Evolutionary conservation across 768 basidiomycete species (phyloP), one percentile per base, ranked within the genome.

Genomic region (Lactarius indigo): DNA sequence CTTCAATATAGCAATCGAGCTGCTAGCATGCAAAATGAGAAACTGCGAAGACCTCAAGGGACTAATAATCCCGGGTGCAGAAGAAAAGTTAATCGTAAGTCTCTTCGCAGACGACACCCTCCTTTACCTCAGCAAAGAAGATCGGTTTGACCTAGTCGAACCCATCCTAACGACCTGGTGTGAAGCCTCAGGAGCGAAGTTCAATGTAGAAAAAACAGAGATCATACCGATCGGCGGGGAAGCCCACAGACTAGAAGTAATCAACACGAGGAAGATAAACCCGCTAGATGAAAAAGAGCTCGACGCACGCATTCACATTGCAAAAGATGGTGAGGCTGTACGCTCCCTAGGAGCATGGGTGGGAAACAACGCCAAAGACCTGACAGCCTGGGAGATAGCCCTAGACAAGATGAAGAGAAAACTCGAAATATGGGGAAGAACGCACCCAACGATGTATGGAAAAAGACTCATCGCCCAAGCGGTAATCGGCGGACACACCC

Each of bases 191-290:
- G 70, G 75, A 0, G 81, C 81, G 0, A 78, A 77, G 42, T 83
- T 83, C 68, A 84, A 83, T 60, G 63, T 71, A 0, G 56, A 61
- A 0, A 84, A 84, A 68, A 83, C 81, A 0, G 75, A 78, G 39
- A 67, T 80, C 0, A 72, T 82, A 1, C 79, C 78, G 0, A 70
- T 80, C 0, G 79, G 81, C 0, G 41, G 64, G 1, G 39, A 37
- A 2, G 35, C 35, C 5, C 75, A 70, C 69, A 60, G 76, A 26
- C 1, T 0, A 1, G 1, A 4, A 0, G 20, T 63, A 2, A 0
- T 54, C 0, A 8, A 2, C 12, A 52, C 56, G 0, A 5, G 65
- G 0, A 57, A 52, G 23, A 20, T 58, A 0, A 56, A 63, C 57
- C 26, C 30, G 0, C 5, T n/a, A 0, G 55, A 58, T 26, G 10